Evolutionary conservation across 768 basidiomycete species (phyloP), one percentile per base, ranked within the genome.

Genomic region (Suillus ampliporus): DNA sequence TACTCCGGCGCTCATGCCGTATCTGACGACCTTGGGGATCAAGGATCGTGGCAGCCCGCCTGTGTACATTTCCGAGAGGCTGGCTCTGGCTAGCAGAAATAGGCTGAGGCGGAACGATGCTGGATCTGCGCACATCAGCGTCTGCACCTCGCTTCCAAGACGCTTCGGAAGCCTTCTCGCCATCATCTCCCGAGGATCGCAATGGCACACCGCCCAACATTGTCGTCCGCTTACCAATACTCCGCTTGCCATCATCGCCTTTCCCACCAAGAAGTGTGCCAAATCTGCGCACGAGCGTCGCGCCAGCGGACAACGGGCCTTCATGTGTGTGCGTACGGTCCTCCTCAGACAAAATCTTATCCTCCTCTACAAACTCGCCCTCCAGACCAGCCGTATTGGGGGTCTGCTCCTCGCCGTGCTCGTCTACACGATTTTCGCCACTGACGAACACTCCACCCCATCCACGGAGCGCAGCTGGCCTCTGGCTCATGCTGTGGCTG

Each of bases 401-500:
- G 1, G 78, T 73, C 58, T 82, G 77, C 31, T 72, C 73, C 53
- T 71, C 73, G 10, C 79, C 81, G 31, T 78, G 71, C 70, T 86
- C 86, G 56, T 82, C 82, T 40, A 78, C 76, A 21, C 71, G 72
- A 58, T 68, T 76, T 57, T 72, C 76, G 4, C 65, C 46, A 34
- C 70, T 69, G 15, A 88, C 87, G 72, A 90, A 87, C 78, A 89
- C 82, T 11, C 83, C 84, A 28, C 83, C 81, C 84, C 87, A 86
- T 3, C 85, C 84, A 48, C 85, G 80, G 21, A 82, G 67, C 3
- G 75, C 76, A 2, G 71, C 76, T 13, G 91, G 92, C 21, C 91
- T 78, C 71, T 93, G 90, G 67, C 89, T 91, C 74, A 95, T 82
- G 70, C 91, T 92, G 72, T 94, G 93, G 64, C 91, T 94, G 59